These are phyloP conservation scores for Phytopythium delawarense DNA, from an alignment of 352 stramenopile genomes.

Conservation along the genomic window DNA sequence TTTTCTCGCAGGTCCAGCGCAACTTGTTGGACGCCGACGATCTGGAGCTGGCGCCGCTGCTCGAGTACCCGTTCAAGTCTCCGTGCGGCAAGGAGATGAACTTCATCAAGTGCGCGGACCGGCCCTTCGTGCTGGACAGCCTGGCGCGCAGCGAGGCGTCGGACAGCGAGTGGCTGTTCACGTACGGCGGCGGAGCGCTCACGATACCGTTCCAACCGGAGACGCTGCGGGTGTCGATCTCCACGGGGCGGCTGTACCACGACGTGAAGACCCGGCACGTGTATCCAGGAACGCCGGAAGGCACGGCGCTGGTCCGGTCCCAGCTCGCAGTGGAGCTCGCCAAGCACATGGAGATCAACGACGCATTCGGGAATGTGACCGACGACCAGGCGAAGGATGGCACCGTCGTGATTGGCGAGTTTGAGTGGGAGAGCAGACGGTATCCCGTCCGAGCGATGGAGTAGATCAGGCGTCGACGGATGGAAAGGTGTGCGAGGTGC, in stretches of 20 bases:
- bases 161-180: constrained; percentile 30
- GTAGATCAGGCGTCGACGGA: constrained; percentile 5
- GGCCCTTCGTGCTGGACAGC: constrained; percentile 72
- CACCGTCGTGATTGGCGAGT: constrained; percentile 33
- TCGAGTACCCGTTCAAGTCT: constrained; percentile 70
- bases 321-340: constrained; percentile 71
- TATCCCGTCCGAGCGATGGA: constrained; percentile 45
- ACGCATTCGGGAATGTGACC: constrained; percentile 18
- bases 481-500: not conserved
- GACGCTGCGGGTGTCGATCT: constrained; percentile 53
- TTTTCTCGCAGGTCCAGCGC: constrained; percentile 62
- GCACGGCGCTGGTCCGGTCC: constrained; percentile 57
- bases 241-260: constrained; percentile 72
- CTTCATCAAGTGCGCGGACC: constrained; percentile 84
- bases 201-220: constrained; percentile 50
- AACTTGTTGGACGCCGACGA: constrained; percentile 23
- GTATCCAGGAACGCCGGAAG: constrained; percentile 17
- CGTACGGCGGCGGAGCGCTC: constrained; percentile 55
- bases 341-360: constrained; percentile 47
- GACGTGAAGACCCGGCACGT: constrained; percentile 51
- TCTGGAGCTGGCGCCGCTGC: constrained; percentile 29
- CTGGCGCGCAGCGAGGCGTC: constrained; percentile 22
- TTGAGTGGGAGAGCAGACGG: constrained; percentile 40
- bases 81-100: constrained; percentile 84
- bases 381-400: constrained; percentile 7